These are phyloP conservation scores for Trametes villosa DNA, from an alignment of 768 basidiomycete species.

Conservation along the genomic window DNA sequence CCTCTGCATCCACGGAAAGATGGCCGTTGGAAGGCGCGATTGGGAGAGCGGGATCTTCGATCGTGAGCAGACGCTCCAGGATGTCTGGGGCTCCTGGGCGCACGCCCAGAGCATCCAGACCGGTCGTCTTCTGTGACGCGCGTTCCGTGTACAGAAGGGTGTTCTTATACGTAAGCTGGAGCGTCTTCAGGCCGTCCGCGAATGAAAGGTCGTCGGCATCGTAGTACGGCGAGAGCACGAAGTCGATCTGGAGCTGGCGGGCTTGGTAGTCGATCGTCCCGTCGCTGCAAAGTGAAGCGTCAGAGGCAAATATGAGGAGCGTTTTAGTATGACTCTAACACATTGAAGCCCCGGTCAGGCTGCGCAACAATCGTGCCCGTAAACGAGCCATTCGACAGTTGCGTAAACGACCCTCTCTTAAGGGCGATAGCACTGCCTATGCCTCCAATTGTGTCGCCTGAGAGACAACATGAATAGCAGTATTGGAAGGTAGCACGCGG, in stretches of 20 bases:
- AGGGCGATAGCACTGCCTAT: slow-evolving; percentile 66
- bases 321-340: slow-evolving; percentile 41
- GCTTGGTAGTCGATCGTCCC: slow-evolving; percentile 63
- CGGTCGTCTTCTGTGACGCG: slow-evolving; percentile 50
- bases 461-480: no score
- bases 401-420: slow-evolving; percentile 51
- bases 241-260: slow-evolving; percentile 64
- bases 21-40: slow-evolving; percentile 50
- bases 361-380: slow-evolving; percentile 57
- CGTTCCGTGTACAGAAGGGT: slow-evolving; percentile 57
- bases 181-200: slow-evolving; percentile 52
- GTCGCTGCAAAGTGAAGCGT: slow-evolving; percentile 39
- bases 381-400: slow-evolving; percentile 42
- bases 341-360: slow-evolving; percentile 64
- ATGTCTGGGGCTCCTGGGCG: slow-evolving; percentile 45
- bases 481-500: not conserved
- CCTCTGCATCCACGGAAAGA: slow-evolving; percentile 61
- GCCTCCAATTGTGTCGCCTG: slow-evolving; percentile 60
- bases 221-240: slow-evolving; percentile 62
- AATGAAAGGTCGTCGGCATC: slow-evolving; percentile 50
- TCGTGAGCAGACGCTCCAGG: slow-evolving; percentile 35
- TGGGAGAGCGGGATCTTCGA: slow-evolving; percentile 51
- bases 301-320: not conserved
- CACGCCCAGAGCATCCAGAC: slow-evolving; percentile 56
- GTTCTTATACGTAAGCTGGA: slow-evolving; percentile 52